Conservation (phyloP, 208 protist genomes). For the Trypanosoma cruzi region DNA sequence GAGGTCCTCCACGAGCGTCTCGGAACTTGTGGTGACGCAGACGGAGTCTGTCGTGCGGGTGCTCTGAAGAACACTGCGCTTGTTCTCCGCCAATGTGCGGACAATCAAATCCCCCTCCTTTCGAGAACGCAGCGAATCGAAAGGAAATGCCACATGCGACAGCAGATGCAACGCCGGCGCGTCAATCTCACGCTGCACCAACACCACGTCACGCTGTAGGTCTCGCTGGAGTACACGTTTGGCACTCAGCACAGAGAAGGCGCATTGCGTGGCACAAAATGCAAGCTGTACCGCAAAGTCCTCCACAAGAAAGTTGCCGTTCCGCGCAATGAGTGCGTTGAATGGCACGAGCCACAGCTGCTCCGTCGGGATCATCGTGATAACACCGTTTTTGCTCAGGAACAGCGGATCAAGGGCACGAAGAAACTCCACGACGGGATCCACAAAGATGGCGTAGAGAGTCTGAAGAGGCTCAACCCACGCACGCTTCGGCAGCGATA, state of each 20-base stretch:
- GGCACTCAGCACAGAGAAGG: constrained; percentile 62
- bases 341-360: constrained; percentile 85
- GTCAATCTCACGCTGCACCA: constrained; percentile 55
- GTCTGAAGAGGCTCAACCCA: constrained; percentile 86
- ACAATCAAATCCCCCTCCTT: constrained; percentile 60
- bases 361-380: constrained; percentile 84
- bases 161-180: constrained; percentile 32
- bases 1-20: constrained; percentile 55
- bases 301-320: constrained; percentile 83
- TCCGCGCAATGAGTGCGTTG: constrained; percentile 77
- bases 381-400: constrained; percentile 49
- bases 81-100: constrained; percentile 34
- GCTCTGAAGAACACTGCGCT: constrained; percentile 20
- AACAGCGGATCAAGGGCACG: constrained; percentile 61
- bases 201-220: constrained; percentile 63
- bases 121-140: constrained; percentile 63
- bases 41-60: constrained; percentile 24
- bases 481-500: constrained; percentile 59
- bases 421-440: constrained; percentile 88
- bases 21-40: constrained; percentile 37
- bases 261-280: constrained; percentile 84
- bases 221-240: constrained; percentile 60
- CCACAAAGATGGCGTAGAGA: constrained; percentile 82
- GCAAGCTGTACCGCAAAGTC: constrained; percentile 77
- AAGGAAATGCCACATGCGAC: constrained; percentile 38